Percentiles rank a stretch among this genome's conserved stretches.
These are phyloP conservation scores for Voacanga thouarsii DNA, from an alignment of 257 asterid genomes.

Conservation along the genomic window DNA sequence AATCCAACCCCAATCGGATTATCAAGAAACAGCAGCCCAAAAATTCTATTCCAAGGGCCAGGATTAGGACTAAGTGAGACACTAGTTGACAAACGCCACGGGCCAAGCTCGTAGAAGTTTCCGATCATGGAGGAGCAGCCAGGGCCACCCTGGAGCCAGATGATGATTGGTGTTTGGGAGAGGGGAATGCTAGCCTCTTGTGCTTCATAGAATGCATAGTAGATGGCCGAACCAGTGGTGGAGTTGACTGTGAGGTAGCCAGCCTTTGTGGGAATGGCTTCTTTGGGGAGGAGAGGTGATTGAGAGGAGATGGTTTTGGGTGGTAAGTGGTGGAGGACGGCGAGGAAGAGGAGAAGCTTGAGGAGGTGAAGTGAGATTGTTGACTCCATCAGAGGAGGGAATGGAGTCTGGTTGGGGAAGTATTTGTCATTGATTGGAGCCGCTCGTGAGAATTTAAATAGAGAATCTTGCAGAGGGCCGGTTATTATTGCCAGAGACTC, in stretches of 20 bases:
- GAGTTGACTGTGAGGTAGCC: conserved; percentile 72
- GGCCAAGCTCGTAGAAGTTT: conserved; percentile 72
- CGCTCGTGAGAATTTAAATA: too few species aligned
- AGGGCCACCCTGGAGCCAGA: conserved; percentile 95
- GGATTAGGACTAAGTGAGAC: conserved; percentile 40
- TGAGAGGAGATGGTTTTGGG: conserved; percentile 25
- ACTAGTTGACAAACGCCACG: conserved; percentile 49
- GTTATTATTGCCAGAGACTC: too few species aligned
- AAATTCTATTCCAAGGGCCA: conserved; percentile 68
- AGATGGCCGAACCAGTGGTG: conserved; percentile 65
- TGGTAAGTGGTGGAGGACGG: conserved; percentile 35
- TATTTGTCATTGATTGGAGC: too few species aligned
- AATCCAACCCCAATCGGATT: conserved; percentile 81
- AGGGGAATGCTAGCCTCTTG: conserved; percentile 29
- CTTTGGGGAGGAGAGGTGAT: conserved; percentile 39
- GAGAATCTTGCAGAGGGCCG: too few species aligned
- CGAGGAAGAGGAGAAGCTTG: conserved; percentile 33
- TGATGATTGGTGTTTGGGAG: conserved; percentile 51
- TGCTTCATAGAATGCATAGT: conserved; percentile 75
- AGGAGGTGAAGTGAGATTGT: conserved; percentile 9
- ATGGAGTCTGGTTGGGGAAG: too few species aligned
- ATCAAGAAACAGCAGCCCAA: conserved; percentile 73
- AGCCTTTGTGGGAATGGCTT: conserved; percentile 67
- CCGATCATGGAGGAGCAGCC: conserved; percentile 84
- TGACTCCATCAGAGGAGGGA: not conserved